A percentile compares a stretch with the other conserved stretches of the same genome.
Conservation (phyloP, 2,329 filamentous ascomycete genomes). For the Acrodontium crateriforme region DNA sequence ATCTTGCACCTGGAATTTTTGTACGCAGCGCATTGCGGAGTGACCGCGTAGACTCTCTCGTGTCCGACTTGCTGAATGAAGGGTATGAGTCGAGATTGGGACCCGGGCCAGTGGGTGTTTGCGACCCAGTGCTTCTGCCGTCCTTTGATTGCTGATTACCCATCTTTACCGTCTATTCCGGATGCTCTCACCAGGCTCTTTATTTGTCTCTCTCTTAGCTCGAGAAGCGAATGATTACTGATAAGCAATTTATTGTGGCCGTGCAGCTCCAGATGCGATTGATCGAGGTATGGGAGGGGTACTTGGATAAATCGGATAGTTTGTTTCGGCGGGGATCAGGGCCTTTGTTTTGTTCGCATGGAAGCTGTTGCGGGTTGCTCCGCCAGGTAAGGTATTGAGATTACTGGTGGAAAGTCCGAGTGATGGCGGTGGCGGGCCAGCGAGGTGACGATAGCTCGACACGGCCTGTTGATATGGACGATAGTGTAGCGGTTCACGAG, state of each 20-base stretch:
- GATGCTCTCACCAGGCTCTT: conserved; percentile 1
- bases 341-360: conserved; percentile 18
- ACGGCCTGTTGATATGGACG: no score
- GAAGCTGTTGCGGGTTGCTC: conserved; percentile 15
- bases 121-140: conserved; percentile 28
- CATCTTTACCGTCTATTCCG: conserved; percentile 36
- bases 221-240: neutral
- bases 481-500: no score
- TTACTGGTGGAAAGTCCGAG: conserved; percentile 9
- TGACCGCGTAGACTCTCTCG: conserved; percentile 79
- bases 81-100: conserved; percentile 71
- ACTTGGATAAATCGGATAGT: conserved; percentile 32
- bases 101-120: conserved; percentile 31
- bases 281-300: conserved; percentile 24
- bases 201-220: conserved; percentile 1
- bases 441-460: no score
- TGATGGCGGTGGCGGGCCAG: no score
- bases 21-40: conserved; percentile 69
- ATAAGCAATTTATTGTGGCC: neutral
- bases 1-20: conserved; percentile 63
- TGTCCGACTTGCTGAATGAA: conserved; percentile 84
- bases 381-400: conserved; percentile 7
- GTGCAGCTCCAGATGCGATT: conserved; percentile 3
- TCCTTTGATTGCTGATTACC: conserved; percentile 60
- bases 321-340: conserved; percentile 23